Base-by-base conservation (phyloP, 164 flowering plant genomes). In the Nelumbo lutea region DNA sequence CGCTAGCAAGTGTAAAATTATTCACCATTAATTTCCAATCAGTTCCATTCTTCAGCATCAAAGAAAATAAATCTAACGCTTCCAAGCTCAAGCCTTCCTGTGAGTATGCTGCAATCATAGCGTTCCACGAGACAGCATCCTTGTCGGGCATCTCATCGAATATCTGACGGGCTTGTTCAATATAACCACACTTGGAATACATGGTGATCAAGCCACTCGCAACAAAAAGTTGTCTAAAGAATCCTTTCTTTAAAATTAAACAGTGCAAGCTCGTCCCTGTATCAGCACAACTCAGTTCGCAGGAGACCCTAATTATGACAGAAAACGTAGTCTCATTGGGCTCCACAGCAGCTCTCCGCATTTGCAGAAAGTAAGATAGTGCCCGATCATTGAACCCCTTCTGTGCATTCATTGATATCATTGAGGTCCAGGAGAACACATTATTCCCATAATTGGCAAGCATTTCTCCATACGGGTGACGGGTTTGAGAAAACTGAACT, bases 291-390 rank as follows among this genome's bases (percentile, higher is more conserved):
- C 41, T 15, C 51, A 71, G 68, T 10, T 67, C 59, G 5, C 66
- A 13, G 57, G 72, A 70, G 2, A 44, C 67, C 42, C 45, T 56
- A 11, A 77, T 41, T 40, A 67, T 42, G 60, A 67, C 15, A 5
- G 77, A 77, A 58, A 73, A 77, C 7, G 77, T 77, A n/a, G n/a
- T 63, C 40, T 64, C 72, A 64, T 70, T 67, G 15, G 74, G 77
- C 42, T 77, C 72, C 42, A 70, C 47, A 4, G 74, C 74, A 5
- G 52, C 41, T 41, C 66, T 73, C 39, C 14, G 58, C 80, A 75
- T 74, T 44, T 74, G 59, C 38, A 62, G 2, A 48, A 78, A 74
- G 43, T 59, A 72, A 58, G 55, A 8, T 5, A 78, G 50, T 4
- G 80, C 77, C 51, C 43, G 6, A 41, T 62, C 27, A 45, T 13